These are phyloP conservation scores for Didymella pinodella DNA, from an alignment of 2,329 filamentous ascomycete genomes.

Conservation along the genomic window DNA sequence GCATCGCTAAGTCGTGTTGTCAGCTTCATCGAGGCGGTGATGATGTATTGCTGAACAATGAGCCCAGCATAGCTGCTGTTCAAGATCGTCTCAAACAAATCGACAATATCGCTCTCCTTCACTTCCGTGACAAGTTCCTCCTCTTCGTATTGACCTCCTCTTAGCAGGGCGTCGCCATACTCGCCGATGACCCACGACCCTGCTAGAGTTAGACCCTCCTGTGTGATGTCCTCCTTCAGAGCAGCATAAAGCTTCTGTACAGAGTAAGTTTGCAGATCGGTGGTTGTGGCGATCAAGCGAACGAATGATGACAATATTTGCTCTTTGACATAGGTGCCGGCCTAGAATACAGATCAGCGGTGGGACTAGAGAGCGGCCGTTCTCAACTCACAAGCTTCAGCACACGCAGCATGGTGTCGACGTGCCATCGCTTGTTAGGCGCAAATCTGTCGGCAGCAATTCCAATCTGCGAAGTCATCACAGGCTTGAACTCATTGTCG, in stretches of 20 bases:
- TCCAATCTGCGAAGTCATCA: conserved; percentile 97
- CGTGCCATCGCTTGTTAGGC: conserved; percentile 97
- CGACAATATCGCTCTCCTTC: conserved; percentile 87
- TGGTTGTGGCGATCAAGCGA: conserved; percentile 90
- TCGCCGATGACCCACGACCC: conserved; percentile 98
- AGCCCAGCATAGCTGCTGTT: conserved; percentile 95
- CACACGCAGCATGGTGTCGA: conserved; percentile 96
- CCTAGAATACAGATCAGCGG: conserved; percentile 50
- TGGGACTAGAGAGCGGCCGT: neutral
- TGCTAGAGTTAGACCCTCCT: conserved; percentile 91
- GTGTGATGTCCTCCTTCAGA: conserved; percentile 95
- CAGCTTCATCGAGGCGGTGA: conserved; percentile 93
- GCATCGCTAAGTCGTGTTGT: conserved; percentile 85
- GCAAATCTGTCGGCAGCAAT: conserved; percentile 95
- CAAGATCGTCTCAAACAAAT: conserved; percentile 89
- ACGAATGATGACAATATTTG: conserved; percentile 97
- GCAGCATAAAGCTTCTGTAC: conserved; percentile 93
- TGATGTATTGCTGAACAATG: conserved; percentile 92
- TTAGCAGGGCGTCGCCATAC: conserved; percentile 89
- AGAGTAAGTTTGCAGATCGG: conserved; percentile 94
- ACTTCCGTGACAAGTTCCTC: conserved; percentile 86
- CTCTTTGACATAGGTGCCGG: conserved; percentile 97
- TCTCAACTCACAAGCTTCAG: conserved; percentile 69
- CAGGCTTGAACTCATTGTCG: conserved; percentile 97
- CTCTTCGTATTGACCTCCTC: conserved; percentile 90